These are phyloP conservation scores for Kitagawia praeruptora DNA, from an alignment of 129 eudicot species.

Conservation along the genomic window DNA sequence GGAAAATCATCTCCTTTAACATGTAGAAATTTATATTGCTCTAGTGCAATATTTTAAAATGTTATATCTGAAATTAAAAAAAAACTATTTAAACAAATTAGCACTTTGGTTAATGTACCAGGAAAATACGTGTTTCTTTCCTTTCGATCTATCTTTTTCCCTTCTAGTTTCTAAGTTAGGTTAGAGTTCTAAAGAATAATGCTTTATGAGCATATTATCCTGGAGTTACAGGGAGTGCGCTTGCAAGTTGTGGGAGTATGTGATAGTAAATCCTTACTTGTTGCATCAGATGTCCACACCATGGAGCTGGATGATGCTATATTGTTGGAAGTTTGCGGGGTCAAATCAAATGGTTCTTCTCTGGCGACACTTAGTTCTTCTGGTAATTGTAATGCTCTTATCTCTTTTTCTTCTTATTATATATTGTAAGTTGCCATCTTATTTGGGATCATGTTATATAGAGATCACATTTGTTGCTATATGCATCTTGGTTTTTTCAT, in stretches of 20 bases:
- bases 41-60: background rate
- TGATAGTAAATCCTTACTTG: slow-evolving; percentile 67
- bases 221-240: slow-evolving; percentile 52
- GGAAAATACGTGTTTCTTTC: background rate
- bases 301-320: slow-evolving; percentile 66
- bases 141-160: background rate
- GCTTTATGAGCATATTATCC: slow-evolving; percentile 5
- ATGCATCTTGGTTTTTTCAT: background rate
- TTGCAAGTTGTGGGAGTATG: slow-evolving; percentile 83
- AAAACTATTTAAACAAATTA: background rate
- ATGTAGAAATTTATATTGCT: background rate
- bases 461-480: background rate
- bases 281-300: slow-evolving; percentile 40
- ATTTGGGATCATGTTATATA: background rate
- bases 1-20: background rate
- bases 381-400: slow-evolving; percentile 33
- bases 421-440: background rate
- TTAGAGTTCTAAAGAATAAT: background rate
- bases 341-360: slow-evolving; percentile 49
- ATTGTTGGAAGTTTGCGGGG: slow-evolving; percentile 41
- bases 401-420: background rate
- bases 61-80: background rate
- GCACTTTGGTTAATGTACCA: background rate
- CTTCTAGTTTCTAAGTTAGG: background rate
- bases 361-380: slow-evolving; percentile 31